A percentile compares a stretch with the other conserved stretches of the same genome.
Conservation (phyloP, 805 yeast genomes). For the Teunomyces kruisii region DNA sequence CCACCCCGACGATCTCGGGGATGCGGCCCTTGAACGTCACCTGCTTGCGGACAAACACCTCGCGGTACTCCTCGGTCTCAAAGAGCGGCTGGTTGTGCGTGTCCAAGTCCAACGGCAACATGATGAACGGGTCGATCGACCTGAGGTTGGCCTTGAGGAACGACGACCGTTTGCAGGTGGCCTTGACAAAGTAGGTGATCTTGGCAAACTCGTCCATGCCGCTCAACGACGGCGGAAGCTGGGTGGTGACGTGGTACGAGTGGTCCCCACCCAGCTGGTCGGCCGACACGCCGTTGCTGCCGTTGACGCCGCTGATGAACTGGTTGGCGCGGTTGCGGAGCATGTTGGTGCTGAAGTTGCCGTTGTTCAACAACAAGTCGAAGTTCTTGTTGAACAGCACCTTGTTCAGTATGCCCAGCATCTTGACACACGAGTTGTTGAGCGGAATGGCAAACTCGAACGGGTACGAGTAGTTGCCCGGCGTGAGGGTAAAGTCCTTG, state of each 20-base stretch:
- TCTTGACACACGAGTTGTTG: conserved; percentile 39
- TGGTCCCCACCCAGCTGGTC: conserved; percentile 2
- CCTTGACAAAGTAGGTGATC: conserved; percentile 57
- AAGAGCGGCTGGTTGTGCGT: conserved; percentile 16
- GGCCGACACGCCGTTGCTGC: not conserved
- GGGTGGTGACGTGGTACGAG: conserved; percentile 26
- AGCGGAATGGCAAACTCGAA: conserved; percentile 48
- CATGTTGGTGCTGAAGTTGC: conserved; percentile 20
- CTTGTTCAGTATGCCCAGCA: conserved; percentile 33
- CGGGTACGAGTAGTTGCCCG: conserved; percentile 52
- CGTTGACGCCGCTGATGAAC: not conserved
- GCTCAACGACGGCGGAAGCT: conserved; percentile 35
- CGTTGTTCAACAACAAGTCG: conserved; percentile 32
- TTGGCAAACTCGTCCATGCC: conserved; percentile 35
- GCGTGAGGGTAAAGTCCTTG: conserved; percentile 46
- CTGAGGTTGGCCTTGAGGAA: conserved; percentile 49
- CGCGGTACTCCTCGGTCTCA: conserved; percentile 26
- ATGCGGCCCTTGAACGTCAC: conserved; percentile 36
- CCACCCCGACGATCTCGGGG: conserved; percentile 45
- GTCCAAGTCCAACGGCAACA: conserved; percentile 50
- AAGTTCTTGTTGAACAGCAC: conserved; percentile 29
- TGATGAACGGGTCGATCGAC: conserved; percentile 48
- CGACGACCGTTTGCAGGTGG: conserved; percentile 55
- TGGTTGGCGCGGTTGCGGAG: conserved; percentile 1
- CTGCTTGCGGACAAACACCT: conserved; percentile 47